These are phyloP conservation scores for Spergularia marina DNA, from an alignment of 148 eudicot genomes.

Conservation along the genomic window DNA sequence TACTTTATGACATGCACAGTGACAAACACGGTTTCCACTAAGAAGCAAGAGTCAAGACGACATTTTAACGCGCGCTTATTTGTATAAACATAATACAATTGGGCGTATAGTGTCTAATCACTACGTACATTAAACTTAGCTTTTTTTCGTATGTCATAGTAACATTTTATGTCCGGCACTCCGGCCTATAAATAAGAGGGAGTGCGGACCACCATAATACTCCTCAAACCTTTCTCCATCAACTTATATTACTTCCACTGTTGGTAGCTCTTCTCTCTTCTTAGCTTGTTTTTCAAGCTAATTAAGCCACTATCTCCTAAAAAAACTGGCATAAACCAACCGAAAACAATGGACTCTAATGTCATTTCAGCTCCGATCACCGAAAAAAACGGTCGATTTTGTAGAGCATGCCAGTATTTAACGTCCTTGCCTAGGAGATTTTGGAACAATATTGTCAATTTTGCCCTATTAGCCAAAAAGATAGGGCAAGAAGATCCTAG, in stretches of 20 bases:
- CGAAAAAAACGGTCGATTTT: background rate
- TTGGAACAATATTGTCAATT: constrained; percentile 2
- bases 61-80: background rate
- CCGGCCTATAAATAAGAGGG: constrained; percentile 9
- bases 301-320: background rate
- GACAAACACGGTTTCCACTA: constrained; percentile 21
- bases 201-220: constrained; percentile 7
- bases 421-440: constrained; percentile 17
- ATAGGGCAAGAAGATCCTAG: constrained; percentile 39
- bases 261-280: background rate
- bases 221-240: constrained; percentile 1
- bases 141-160: background rate
- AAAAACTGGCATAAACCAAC: constrained; percentile 2
- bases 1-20: background rate
- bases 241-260: background rate
- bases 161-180: background rate
- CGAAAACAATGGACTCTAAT: background rate
- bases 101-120: background rate
- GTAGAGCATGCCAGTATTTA: constrained; percentile 9
- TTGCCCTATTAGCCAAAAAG: constrained; percentile 7
- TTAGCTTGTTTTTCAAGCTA: background rate
- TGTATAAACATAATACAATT: background rate
- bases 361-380: constrained; percentile 11
- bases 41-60: constrained; percentile 2
- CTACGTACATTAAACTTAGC: background rate